Evolutionary conservation across 1,139 yeast species (phyloP), one percentile per base, ranked within the genome.

Genomic region (Groenewaldozyma sp.): DNA sequence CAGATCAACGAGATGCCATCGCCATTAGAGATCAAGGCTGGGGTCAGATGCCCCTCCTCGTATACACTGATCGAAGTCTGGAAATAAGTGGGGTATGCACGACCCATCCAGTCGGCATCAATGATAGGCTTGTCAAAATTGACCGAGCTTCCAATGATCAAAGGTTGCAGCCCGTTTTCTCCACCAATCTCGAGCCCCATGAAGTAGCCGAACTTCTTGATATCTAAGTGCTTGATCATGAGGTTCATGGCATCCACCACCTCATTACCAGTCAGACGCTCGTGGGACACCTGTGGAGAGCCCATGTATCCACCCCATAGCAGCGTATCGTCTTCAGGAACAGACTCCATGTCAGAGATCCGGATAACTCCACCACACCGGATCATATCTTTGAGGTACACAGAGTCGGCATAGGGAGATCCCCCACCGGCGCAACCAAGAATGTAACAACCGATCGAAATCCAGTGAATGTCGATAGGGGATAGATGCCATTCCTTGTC

Each of bases 351-450:
- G 13, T 63, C 64, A 36, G 67, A 54, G 9, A 68, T 64, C 31
- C 42, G 56, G 29, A 66, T 50, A 1, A 41, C 41, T 14, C 53
- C 56, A 3, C 73, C 73, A 2, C 47, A 39, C 28, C 61, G 47
- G 4, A 68, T 28, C 37, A 58, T 44, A 36, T 62, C 58, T 35
- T 62, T 56, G 1, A 59, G 50, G 29, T 64, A 65, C 18, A 68
- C 50, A 38, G 51, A 65, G 20, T 54, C 55, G 3, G 69, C 58
- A 44, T 68, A 64, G 13, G 73, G 71, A 28, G 63, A 60, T 20
- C 73, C 73, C 13, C 73, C 73, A 17, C 73, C 73, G 5, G 71
- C 73, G 50, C 71, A 65, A 1, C 73, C 73, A n/a, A 68, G 54
- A 38, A 68, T 63, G 44, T 68, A 68, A 34, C 67, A 53, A 3